Base-by-base conservation (phyloP, 2,329 filamentous ascomycete genomes). In the Aspergillus sp. region DNA sequence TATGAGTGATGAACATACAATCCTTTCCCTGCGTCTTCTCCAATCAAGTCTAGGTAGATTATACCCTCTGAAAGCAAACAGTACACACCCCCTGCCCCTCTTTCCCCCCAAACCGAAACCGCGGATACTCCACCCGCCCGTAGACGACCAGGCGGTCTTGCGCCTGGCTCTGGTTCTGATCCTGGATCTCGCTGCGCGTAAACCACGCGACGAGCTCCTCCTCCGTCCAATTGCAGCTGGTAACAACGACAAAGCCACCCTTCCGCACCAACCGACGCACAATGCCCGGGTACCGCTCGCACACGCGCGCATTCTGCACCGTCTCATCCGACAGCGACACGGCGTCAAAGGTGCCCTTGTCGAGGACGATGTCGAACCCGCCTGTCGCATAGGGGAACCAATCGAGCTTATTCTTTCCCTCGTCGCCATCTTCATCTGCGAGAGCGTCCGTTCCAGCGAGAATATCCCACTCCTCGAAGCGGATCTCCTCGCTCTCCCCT, bases 141-240 rank as follows among this genome's bases (percentile, higher is more conserved):
- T 83, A 85, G 52, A 85, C 82, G 55, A 77, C 76, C 61, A 95
- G 79, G 46, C 76, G 66, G 53, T 66, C 67, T n/a, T n/a, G n/a
- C n/a, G n/a, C n/a, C 20, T 62, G 62, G n/a, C 50, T 62, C 31
- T 59, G 62, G 3, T 50, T 71, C 56, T 4, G 67, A 62, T 45
- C 69, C 40, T n/a, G n/a, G n/a, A n/a, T n/a, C n/a, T n/a, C n/a
- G n/a, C 34, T 50, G 17, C 71, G 76, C 47, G 81, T 84, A 68
- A 97, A 94, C 91, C 93, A 97, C 14, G 74, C 75, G 55, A 81
- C 78, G 64, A 99, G 74, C 77, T 99, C 94, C 38, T 85, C 82
- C 76, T 94, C 91, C 1, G 93, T 97, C 94, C 94, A 99, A 74
- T 99, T 99, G 71, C 94, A 99, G 72, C 91, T 97, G 50, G 94